These are phyloP conservation scores for Geranium brycei DNA, from an alignment of 345 rosid species.

Conservation along the genomic window DNA sequence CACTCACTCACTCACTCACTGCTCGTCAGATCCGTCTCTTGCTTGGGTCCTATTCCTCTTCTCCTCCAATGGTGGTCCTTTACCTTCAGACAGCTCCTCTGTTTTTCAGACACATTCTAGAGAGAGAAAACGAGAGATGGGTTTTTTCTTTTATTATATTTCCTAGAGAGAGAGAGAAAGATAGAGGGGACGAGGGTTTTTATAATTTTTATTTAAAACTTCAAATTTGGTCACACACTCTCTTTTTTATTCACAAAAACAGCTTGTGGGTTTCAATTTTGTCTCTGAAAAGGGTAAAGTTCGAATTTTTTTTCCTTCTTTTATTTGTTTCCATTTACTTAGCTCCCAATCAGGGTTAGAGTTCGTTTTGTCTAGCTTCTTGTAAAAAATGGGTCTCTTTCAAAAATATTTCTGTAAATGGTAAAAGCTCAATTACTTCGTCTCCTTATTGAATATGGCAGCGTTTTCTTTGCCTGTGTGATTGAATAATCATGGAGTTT, in stretches of 20 bases:
- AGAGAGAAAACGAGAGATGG: slow-evolving; percentile 5
- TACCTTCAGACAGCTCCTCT: neutral
- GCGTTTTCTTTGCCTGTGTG: too few relatives aligned
- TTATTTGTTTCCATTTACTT: neutral
- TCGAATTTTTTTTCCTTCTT: neutral
- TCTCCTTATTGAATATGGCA: neutral
- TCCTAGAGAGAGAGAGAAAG: slow-evolving; percentile 8
- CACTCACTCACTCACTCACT: slow-evolving; percentile 16
- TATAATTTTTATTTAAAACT: neutral
- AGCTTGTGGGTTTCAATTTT: neutral
- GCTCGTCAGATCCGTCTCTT: slow-evolving; percentile 33
- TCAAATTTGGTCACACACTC: neutral
- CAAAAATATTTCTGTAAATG: neutral
- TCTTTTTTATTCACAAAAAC: neutral
- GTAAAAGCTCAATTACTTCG: neutral
- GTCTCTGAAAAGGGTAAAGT: neutral
- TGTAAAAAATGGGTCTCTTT: too few relatives aligned
- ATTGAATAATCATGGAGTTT: neutral
- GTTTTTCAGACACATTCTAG: slow-evolving; percentile 6
- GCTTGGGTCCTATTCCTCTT: slow-evolving; percentile 19
- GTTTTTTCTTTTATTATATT: slow-evolving; percentile 5
- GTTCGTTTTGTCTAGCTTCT: neutral
- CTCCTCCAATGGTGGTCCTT: neutral
- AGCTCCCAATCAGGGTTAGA: neutral
- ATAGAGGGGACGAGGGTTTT: neutral